Base-by-base conservation (phyloP, 352 stramenopile genomes). In the Phytopythium mirpurense region DNA sequence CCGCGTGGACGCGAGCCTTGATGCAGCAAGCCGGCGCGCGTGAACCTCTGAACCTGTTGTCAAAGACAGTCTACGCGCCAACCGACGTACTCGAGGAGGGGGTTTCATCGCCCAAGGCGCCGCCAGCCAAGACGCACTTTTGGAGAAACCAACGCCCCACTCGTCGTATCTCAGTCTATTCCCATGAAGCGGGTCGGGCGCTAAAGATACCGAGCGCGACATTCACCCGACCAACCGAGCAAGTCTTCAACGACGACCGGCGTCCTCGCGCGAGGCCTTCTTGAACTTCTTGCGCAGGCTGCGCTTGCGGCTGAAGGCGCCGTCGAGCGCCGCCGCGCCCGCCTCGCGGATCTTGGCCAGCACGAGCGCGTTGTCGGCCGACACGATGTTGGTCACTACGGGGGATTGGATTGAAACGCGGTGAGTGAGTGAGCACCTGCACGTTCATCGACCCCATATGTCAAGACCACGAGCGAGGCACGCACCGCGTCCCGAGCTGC, bases 241-340 rank as follows among this genome's bases (percentile, higher is more conserved):
- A n/a, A n/a, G n/a, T n/a, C n/a, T n/a, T n/a, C n/a, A n/a, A 65
- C 6, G 48, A 63, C 29, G 55, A 63, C 34, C n/a, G n/a, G n/a
- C n/a, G n/a, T n/a, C 32, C 8, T 62, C 38, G 12, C 62, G 60
- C 21, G 54, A 50, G 4, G 60, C 41, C 65, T 90, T 93, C 53
- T 83, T 88, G 49, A 83, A 79, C 54, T 90, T 90, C 57, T 90
- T 89, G 46, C 79, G 76, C 31, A 93, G 76, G 58, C 83, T 93
- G 18, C 79, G 78, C 48, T 90, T 90, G 2, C 79, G 74, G 55
- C 79, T 93, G 65, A 93, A 93, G n/a, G 68, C 83, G 26, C 72
- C 69, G 23, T 74, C 51, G 36, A 90, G 72, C 27, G 72, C 74
- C 18, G 68, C 67, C 0, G 31, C 52, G 6, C 78, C 79, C 0